Evolutionary conservation across 495 filamentous ascomycete species (phyloP).

Genomic region (Lentithecium fluviatile): DNA sequence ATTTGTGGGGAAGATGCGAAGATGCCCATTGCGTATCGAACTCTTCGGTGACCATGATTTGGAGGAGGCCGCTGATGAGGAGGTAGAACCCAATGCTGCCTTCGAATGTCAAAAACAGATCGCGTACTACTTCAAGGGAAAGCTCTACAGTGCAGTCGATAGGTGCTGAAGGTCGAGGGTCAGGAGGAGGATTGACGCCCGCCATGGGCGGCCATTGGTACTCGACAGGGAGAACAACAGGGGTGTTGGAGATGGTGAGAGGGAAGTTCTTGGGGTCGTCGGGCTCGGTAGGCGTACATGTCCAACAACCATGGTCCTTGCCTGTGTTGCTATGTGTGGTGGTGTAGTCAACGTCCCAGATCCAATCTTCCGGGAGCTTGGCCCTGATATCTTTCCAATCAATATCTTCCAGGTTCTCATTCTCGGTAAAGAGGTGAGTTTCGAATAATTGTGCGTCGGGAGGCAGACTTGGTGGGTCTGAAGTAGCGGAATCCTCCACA

Average conservation of each 20-base stretch:
- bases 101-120: slow-evolving; percentile 21
- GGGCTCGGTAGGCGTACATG: slow-evolving; percentile 8
- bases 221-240: slow-evolving; percentile 22
- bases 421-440: neutral
- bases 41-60: slow-evolving; percentile 18
- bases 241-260: slow-evolving; percentile 12
- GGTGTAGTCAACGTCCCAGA: slow-evolving; percentile 22
- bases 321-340: neutral
- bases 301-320: slow-evolving; percentile 12
- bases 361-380: slow-evolving; percentile 15
- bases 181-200: slow-evolving; percentile 16
- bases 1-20: slow-evolving; percentile 24
- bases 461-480: too few species aligned
- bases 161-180: slow-evolving; percentile 12
- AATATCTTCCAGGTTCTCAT: neutral
- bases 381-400: slow-evolving; percentile 15
- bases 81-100: slow-evolving; percentile 19
- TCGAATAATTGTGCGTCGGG: neutral
- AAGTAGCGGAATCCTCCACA: too few species aligned
- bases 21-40: slow-evolving; percentile 17
- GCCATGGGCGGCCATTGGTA: slow-evolving; percentile 16
- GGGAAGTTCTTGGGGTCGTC: slow-evolving; percentile 7
- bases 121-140: slow-evolving; percentile 4
- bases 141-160: slow-evolving; percentile 17
- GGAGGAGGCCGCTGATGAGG: slow-evolving; percentile 15